Conservation (phyloP, 371 early-diverging fungal genomes). For the Nosema muscidifuracis region DNA sequence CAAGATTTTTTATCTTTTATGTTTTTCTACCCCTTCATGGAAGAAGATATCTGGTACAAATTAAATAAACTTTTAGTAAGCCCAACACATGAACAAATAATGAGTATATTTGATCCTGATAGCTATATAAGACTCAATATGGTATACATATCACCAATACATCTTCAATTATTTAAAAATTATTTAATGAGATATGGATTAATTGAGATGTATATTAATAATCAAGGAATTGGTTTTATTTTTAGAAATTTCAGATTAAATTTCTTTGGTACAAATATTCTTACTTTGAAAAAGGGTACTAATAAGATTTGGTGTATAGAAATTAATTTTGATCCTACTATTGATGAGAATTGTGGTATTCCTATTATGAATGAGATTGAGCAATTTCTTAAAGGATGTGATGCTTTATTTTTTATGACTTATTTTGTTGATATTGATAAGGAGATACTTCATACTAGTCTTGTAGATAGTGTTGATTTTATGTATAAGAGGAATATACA, state of each 20-base stretch:
- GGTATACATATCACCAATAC: conserved; percentile 51
- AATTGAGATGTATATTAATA: conserved; percentile 28
- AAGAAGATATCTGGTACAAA: conserved; percentile 6
- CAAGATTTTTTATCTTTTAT: too few species aligned
- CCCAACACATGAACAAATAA: conserved; percentile 29
- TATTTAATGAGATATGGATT: conserved; percentile 25
- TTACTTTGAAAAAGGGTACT: background rate
- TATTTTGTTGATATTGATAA: conserved; percentile 41
- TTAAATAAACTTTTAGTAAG: conserved; percentile 25
- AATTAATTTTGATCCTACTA: conserved; percentile 52
- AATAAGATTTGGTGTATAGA: conserved; percentile 47
- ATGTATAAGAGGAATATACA: conserved; percentile 36
- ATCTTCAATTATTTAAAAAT: conserved; percentile 33
- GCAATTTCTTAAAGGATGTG: conserved; percentile 50
- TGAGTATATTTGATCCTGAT: conserved; percentile 41
- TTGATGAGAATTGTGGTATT: conserved; percentile 19
- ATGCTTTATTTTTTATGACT: conserved; percentile 56
- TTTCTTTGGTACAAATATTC: conserved; percentile 32
- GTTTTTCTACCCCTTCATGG: conserved; percentile 8
- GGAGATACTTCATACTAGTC: conserved; percentile 44
- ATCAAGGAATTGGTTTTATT: conserved; percentile 36
- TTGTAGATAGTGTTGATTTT: conserved; percentile 42
- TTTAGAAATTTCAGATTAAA: conserved; percentile 29
- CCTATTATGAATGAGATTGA: conserved; percentile 45
- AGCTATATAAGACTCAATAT: conserved; percentile 52